Evolutionary conservation across 73 alveolate genomes (phyloP), one percentile per base, ranked within the genome.

Genomic region (Paramecium sexaurelia): DNA sequence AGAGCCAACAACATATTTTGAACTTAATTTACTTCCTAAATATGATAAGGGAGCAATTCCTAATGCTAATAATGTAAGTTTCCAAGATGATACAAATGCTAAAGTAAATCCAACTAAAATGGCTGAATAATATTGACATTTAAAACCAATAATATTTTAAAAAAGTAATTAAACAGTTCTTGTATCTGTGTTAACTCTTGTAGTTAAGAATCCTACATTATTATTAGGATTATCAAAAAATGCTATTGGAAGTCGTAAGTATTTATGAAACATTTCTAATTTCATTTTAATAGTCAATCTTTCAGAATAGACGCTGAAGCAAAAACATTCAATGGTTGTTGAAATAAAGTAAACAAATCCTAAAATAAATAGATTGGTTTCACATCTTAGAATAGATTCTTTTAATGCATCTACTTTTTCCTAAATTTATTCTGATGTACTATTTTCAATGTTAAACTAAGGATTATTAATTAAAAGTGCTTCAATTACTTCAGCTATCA

Each of bases 271-370:
- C 35, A 51, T 51, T 24, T 86, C 93, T 22, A 56, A 35, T 86
- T 91, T 43, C 93, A 91, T 45, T 95, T 93, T 55, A 90, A 75
- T 9, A 97, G 92, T 75, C 93, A 85, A 55, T 92, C 90, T 73
- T 95, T 96, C 93, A 39, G 87, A 84, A 1, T 36, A 69, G 17
- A 73, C 87, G n/a, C 45, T 35, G 8, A 73, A 73, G 5, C 55
- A n/a, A 73, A 73, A 32, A 7, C 10, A 29, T 35, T 73, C 87
- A 5, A 73, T 6, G 0, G 87, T 8, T 37, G 55, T n/a, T 7
- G 36, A 73, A n/a, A 35, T 20, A 20, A 27, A 73, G 19, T 35
- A 73, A 4, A 24, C 87, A 32, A 73, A 27, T 35, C 87, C 87
- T 20, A 73, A 73, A 29, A 73, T 20, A 19, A 73, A 73, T 20